These are phyloP conservation scores for Aspergillus heteromorphus DNA, from an alignment of 495 filamentous ascomycete species.

Conservation along the genomic window DNA sequence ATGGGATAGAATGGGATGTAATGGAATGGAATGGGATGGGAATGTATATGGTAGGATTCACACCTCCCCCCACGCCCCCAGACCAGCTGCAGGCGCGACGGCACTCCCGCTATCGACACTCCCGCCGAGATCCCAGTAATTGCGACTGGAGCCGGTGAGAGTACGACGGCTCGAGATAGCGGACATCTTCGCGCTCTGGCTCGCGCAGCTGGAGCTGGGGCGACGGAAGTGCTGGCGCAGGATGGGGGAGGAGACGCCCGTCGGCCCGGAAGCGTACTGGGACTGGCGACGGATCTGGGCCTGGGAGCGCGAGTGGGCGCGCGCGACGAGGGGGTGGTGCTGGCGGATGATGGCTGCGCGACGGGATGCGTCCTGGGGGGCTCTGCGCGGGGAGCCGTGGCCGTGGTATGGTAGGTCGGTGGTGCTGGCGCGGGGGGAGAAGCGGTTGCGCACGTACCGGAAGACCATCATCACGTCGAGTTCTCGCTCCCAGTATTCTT, in stretches of 20 bases:
- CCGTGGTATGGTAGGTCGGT: constrained; percentile 29
- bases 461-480: constrained; percentile 86
- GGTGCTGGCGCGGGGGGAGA: constrained; percentile 44
- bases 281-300: constrained; percentile 49
- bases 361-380: constrained; percentile 60
- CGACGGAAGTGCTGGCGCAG: constrained; percentile 45
- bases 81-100: constrained; percentile 55
- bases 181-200: constrained; percentile 66
- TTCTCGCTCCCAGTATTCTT: constrained; percentile 84
- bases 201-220: constrained; percentile 65
- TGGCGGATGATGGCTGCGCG: constrained; percentile 78
- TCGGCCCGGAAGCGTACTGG: constrained; percentile 41
- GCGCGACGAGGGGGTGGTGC: constrained; percentile 76
- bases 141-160: constrained; percentile 54
- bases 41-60: constrained; percentile 25
- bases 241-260: constrained; percentile 36
- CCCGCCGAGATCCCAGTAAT: constrained; percentile 85
- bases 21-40: not conserved
- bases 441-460: constrained; percentile 73
- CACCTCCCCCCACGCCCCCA: constrained; percentile 73
- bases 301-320: constrained; percentile 40
- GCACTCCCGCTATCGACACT: constrained; percentile 69
- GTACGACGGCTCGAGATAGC: constrained; percentile 51
- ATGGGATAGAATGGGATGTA: not conserved
- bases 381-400: constrained; percentile 31